Conservation (phyloP, 2,329 filamentous ascomycete species). For the Fonsecaea pugnacius region DNA sequence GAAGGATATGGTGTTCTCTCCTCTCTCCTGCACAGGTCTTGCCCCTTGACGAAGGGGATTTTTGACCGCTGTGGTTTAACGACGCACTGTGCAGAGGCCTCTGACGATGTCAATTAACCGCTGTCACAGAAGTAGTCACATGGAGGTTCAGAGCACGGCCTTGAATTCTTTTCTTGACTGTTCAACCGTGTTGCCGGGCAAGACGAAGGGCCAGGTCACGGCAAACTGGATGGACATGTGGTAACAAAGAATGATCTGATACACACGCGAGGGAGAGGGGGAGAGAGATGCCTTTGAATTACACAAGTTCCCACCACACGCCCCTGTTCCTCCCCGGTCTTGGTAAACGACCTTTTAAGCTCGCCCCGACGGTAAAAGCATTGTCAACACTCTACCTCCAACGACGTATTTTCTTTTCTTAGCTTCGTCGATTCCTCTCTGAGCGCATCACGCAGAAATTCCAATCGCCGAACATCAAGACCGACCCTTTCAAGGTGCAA, state of each 20-base stretch:
- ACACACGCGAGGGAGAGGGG: not conserved
- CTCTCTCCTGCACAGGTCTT: conserved; percentile 51
- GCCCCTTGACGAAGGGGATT: too few relatives aligned
- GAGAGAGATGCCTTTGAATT: not conserved
- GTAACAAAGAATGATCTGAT: not conserved
- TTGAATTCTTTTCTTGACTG: not conserved
- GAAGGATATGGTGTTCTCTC: conserved; percentile 53
- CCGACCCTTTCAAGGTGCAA: conserved; percentile 34
- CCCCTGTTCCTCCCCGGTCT: not conserved
- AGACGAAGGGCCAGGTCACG: not conserved
- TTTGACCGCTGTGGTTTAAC: too few relatives aligned
- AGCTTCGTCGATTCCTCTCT: conserved; percentile 28
- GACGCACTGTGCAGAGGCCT: too few relatives aligned
- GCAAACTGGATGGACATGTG: not conserved
- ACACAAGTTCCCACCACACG: not conserved
- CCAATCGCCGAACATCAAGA: conserved; percentile 34
- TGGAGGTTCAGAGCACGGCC: not conserved
- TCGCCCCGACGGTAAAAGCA: not conserved
- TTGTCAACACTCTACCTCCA: conserved; percentile 1
- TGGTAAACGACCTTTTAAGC: not conserved
- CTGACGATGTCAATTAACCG: too few relatives aligned
- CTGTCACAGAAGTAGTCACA: not conserved
- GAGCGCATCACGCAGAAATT: conserved; percentile 30
- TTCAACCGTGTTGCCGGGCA: not conserved
- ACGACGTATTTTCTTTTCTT: conserved; percentile 24